phyloP scores from a whole-genome alignment of 169 alveolate genomes.

The Babesia bovis region DNA sequence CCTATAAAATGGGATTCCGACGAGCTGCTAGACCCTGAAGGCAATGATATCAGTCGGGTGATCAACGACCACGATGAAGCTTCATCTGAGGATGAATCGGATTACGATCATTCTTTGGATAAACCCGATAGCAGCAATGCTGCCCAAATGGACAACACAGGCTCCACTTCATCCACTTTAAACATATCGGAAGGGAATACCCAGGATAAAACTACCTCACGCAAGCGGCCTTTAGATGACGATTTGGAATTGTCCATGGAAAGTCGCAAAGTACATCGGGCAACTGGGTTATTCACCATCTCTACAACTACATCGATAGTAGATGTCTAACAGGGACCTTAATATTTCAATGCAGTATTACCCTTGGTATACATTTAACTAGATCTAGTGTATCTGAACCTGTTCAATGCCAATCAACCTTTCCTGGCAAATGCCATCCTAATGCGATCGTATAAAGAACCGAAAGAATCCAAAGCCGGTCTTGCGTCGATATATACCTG shows the following conservation, averaged over 20 bases:
- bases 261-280: not conserved
- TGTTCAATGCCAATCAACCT: no score
- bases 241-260: not conserved
- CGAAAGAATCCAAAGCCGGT: constrained; percentile 77
- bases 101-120: constrained; percentile 1
- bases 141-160: not conserved
- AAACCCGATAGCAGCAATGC: constrained; percentile 7
- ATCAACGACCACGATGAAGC: constrained; percentile 50
- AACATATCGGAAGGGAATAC: no score
- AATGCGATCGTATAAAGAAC: constrained; percentile 69
- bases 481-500: constrained; percentile 77
- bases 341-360: no score
- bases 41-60: constrained; percentile 61
- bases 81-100: constrained; percentile 42
- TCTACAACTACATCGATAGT: constrained; percentile 12
- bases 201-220: no score
- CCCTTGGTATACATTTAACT: no score
- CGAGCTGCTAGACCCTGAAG: constrained; percentile 65
- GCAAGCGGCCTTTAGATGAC: no score
- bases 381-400: no score
- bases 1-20: constrained; percentile 92
- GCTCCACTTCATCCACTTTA: not conserved
- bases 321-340: constrained; percentile 3
- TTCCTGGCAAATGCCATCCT: constrained; percentile 4
- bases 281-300: not conserved